Evolutionary conservation across 768 basidiomycete species (phyloP), one percentile per base, ranked within the genome.

Genomic region (Thelephora ganbajun): DNA sequence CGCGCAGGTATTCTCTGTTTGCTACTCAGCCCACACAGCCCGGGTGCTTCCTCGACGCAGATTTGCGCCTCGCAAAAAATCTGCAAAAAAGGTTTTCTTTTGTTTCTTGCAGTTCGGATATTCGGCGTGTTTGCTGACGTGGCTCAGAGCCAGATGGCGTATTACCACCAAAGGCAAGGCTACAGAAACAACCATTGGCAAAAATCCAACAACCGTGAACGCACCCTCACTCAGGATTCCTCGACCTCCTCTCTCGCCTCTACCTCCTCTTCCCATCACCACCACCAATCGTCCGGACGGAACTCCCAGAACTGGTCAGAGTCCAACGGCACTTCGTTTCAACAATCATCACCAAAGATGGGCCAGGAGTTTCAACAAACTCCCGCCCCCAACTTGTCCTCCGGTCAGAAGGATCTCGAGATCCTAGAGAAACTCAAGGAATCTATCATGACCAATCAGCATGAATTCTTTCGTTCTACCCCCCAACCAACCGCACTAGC

Each of bases 341-440:
- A 4, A 4, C 26, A 30, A 30, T 30, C 26, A 30, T 30, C 26
- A 4, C 26, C 26, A 30, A 59, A 47, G 35, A 54, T 46, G 55
- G 59, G 34, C 61, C 51, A 61, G 34, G 54, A 50, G 50, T 50
- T 45, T 34, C 45, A 46, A 11, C 39, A 42, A 12, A 16, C 47
- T 11, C 33, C 33, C 20, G 13, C 20, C 50, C 30, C 53, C 51
- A 51, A 48, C 56, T 57, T 72, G 0, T 72, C 75, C 2, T 69
- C 73, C 18, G 81, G 79, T 6, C 69, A 75, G 55, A 71, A 68
- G 57, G 85, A 86, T 63, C 72, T 87, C 51, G 80, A 85, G 59
- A 71, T 79, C 30, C 71, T 88, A 50, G 77, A 86, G 63, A 77
- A 77, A 48, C 76, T 88, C 61, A 87, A 88, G 61, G 66, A 75